Evolutionary conservation across 2,329 filamentous ascomycete species (phyloP), one percentile per base, ranked within the genome.

Genomic region (Annulohypoxylon truncatum): DNA sequence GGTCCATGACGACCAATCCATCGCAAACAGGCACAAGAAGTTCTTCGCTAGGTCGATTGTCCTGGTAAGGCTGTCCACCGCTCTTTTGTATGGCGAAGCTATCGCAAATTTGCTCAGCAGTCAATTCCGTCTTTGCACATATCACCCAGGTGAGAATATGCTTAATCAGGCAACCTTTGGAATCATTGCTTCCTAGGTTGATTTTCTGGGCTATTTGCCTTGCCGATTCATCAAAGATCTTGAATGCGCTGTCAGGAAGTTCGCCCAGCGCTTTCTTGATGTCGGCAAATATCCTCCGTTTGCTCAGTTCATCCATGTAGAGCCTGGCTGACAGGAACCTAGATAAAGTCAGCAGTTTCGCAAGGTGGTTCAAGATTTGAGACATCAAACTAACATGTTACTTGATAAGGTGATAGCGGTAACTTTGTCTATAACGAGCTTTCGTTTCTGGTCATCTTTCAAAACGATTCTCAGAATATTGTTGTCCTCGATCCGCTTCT

Each of bases 281-380:
- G 4, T 48, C 46, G n/a, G 22, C 15, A 18, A 48, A 24, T 29
- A 24, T 48, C n/a, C 46, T 24, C 12, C 10, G n/a, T 28, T 29
- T 26, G 24, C 24, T 48, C 24, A 48, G 15, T 10, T 48, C 29
- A 18, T 48, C 46, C 46, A 48, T 48, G 46, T 48, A 13, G 13
- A 48, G 46, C 46, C 46, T 48, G 24, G 46, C 46, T 48, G 20
- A 48, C n/a, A 48, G 24, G 24, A 48, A 48, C 46, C 46, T 48
- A 48, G 24, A 26, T 13, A 48, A n/a, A 29, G 46, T 48, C 24
- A 48, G 46, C 24, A 52, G 12, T 53, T 18, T 26, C 10, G 18
- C 9, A 22, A 35, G 26, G 2, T 28, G 24, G 24, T 48, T 28
- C 15, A 44, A 35, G 6, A 33, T 20, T n/a, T n/a, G n/a, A 26